phyloP scores from a whole-genome alignment of 371 early-diverging fungal species.

The Choanephora cucurbitarum region DNA sequence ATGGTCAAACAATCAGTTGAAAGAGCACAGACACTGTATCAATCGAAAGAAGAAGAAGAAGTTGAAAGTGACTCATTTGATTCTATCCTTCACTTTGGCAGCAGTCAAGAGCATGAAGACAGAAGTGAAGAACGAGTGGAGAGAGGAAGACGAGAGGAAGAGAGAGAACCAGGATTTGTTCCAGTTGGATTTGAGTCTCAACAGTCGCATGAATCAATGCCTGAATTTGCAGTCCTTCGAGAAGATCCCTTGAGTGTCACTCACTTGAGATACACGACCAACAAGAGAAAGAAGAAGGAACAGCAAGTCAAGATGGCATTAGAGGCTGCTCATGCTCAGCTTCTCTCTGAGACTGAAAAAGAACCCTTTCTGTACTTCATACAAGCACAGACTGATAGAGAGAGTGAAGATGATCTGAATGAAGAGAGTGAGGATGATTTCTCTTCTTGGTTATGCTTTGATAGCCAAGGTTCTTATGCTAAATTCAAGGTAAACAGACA shows the following conservation, averaged over 20 bases:
- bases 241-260: not conserved
- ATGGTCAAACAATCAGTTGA: not conserved
- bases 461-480: not conserved
- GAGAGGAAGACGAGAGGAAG: not conserved
- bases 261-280: not conserved
- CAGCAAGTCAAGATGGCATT: not conserved
- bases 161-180: not conserved
- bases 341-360: not conserved
- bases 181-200: not conserved
- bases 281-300: not conserved
- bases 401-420: too few relatives aligned
- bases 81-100: not conserved
- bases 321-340: not conserved
- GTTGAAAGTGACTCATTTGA: not conserved
- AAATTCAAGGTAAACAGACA: conserved; percentile 9
- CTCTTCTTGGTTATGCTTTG: conserved; percentile 15
- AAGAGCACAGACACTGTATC: not conserved
- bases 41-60: not conserved
- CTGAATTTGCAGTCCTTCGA: not conserved
- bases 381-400: too few relatives aligned
- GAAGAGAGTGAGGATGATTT: not conserved
- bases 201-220: not conserved
- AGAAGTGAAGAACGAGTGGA: not conserved
- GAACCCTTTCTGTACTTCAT: not conserved
- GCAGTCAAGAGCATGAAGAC: not conserved